A percentile compares a stretch with the other conserved stretches of the same genome.
Conservation (phyloP, 2,329 filamentous ascomycete species). For the Trichoderma atrobrunneum region DNA sequence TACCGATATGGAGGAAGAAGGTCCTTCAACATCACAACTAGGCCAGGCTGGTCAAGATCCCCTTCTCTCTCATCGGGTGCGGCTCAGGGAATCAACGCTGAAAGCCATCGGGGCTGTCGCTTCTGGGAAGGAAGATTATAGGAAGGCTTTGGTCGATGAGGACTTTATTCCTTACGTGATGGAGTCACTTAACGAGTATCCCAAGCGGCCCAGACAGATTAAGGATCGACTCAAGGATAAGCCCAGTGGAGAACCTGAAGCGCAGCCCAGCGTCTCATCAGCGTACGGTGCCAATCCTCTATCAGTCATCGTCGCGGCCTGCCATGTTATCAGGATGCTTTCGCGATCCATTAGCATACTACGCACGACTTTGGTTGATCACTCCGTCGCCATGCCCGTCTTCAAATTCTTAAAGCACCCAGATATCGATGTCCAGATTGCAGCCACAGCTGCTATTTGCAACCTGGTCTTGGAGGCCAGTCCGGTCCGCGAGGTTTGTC, state of each 20-base stretch:
- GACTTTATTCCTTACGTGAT: constrained; percentile 80
- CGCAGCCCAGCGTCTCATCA: constrained; percentile 31
- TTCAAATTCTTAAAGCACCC: constrained; percentile 71
- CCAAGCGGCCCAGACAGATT: constrained; percentile 46
- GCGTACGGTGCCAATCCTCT: constrained; percentile 72
- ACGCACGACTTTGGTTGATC: constrained; percentile 82
- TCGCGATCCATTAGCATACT: constrained; percentile 82
- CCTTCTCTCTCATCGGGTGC: constrained; percentile 65
- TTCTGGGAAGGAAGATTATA: constrained; percentile 76
- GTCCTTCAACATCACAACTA: constrained; percentile 45
- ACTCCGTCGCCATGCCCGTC: constrained; percentile 74
- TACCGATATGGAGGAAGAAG: constrained; percentile 34
- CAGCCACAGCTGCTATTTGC: constrained; percentile 77
- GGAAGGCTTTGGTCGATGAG: constrained; percentile 77
- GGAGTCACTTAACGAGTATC: constrained; percentile 66
- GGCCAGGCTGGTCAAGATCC: constrained; percentile 61
- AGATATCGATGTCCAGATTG: constrained; percentile 77
- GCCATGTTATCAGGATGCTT: constrained; percentile 75
- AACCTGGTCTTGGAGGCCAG: constrained; percentile 88
- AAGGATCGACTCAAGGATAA: constrained; percentile 44
- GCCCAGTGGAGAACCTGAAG: constrained; percentile 29
- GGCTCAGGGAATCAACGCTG: constrained; percentile 71
- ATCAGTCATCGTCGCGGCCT: constrained; percentile 78
- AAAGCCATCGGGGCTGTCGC: constrained; percentile 79
- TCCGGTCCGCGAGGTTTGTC: constrained; percentile 79